These are phyloP conservation scores for Rugosomyces carneus DNA, from an alignment of 1,284 basidiomycete genomes.

Conservation along the genomic window DNA sequence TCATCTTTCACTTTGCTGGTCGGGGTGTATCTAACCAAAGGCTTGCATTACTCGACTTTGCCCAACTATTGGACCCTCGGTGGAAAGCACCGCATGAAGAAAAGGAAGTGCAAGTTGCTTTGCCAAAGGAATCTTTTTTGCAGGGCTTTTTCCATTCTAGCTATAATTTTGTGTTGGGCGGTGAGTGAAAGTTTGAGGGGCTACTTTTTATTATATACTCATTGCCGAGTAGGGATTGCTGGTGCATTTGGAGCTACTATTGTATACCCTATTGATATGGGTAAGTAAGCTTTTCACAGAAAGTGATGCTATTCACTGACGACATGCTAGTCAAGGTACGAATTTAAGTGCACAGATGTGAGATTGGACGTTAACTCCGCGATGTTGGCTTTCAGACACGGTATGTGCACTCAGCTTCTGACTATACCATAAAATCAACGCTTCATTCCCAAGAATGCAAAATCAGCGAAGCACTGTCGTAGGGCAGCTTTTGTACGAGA, in stretches of 20 bases:
- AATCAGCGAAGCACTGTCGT: slow-evolving; percentile 95
- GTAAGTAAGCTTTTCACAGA: slow-evolving; percentile 41
- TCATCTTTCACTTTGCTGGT: slow-evolving; percentile 93
- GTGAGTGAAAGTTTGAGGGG: slow-evolving; percentile 35
- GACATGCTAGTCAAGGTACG: slow-evolving; percentile 59
- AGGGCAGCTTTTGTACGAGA: slow-evolving; percentile 91
- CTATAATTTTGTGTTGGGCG: slow-evolving; percentile 90
- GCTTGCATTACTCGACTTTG: slow-evolving; percentile 82
- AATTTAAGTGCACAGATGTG: not conserved
- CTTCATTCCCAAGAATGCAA: slow-evolving; percentile 69
- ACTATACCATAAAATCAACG: not conserved
- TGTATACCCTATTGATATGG: slow-evolving; percentile 92
- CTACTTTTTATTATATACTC: slow-evolving; percentile 4
- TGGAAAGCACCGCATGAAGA: slow-evolving; percentile 70
- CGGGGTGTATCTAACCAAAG: slow-evolving; percentile 66
- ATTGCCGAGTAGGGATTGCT: slow-evolving; percentile 56
- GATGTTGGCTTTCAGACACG: slow-evolving; percentile 46
- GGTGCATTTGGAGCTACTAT: slow-evolving; percentile 91
- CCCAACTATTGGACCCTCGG: slow-evolving; percentile 80
- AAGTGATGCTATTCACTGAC: slow-evolving; percentile 10
- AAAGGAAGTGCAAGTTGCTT: slow-evolving; percentile 26
- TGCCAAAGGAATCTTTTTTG: slow-evolving; percentile 36
- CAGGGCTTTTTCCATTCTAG: slow-evolving; percentile 53
- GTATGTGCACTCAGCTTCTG: slow-evolving; percentile 29
- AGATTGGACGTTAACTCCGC: not conserved